Evolutionary conservation across 2,329 filamentous ascomycete genomes (phyloP).

Genomic region (Stagonosporopsis chrysanthemi): DNA sequence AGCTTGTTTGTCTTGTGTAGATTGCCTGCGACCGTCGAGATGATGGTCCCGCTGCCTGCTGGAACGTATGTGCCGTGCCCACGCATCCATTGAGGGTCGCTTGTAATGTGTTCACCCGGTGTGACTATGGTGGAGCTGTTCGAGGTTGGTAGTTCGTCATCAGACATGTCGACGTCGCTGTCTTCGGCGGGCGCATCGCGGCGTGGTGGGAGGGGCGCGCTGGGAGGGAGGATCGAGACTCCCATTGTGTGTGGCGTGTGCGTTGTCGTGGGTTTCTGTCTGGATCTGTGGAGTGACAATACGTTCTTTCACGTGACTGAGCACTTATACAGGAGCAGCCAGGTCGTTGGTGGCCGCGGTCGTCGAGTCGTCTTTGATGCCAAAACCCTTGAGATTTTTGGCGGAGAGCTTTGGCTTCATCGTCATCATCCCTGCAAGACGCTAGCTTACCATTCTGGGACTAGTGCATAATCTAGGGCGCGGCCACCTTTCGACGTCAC

Average conservation of each 20-base stretch:
- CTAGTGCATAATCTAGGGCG: slow-evolving; percentile 4
- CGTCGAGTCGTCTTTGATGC: background rate
- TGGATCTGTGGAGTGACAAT: background rate
- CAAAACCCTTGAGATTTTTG: slow-evolving; percentile 40
- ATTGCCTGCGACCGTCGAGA: slow-evolving; percentile 88
- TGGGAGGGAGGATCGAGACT: slow-evolving; percentile 66
- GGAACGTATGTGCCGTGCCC: slow-evolving; percentile 91
- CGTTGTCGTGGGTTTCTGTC: background rate
- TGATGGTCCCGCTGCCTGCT: slow-evolving; percentile 70
- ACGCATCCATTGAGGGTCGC: slow-evolving; percentile 96
- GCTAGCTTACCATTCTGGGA: background rate
- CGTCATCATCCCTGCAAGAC: slow-evolving; percentile 16
- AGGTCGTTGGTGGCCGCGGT: slow-evolving; percentile 1
- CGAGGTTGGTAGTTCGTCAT: slow-evolving; percentile 46
- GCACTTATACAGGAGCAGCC: background rate
- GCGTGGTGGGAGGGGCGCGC: slow-evolving; percentile 41
- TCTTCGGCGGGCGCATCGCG: slow-evolving; percentile 54
- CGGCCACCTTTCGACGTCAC: slow-evolving; percentile 31
- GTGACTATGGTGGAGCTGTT: slow-evolving; percentile 70
- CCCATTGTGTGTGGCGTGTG: slow-evolving; percentile 55
- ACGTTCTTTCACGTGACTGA: background rate
- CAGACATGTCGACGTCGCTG: slow-evolving; percentile 58
- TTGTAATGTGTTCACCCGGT: slow-evolving; percentile 86
- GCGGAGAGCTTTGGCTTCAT: slow-evolving; percentile 24
- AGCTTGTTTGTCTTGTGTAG: slow-evolving; percentile 96